phyloP scores from a whole-genome alignment of 495 filamentous ascomycete genomes.

The Podospora anserina region DNA sequence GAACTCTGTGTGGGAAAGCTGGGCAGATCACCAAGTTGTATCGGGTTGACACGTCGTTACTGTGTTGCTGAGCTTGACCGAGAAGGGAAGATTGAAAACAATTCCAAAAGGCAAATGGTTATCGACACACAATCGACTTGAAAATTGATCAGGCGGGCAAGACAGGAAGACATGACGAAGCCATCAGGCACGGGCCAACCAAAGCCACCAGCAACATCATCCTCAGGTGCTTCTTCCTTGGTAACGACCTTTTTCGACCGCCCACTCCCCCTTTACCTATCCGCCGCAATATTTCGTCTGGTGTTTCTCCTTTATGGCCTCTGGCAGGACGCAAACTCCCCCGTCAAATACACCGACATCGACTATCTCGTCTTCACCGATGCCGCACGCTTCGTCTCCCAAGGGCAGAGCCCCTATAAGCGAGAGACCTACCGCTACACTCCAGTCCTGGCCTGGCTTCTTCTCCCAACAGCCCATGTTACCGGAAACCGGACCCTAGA shows the following conservation, averaged over 20 bases:
- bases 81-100: not conserved
- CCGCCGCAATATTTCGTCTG: slow-evolving; percentile 64
- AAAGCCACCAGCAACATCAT: not conserved
- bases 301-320: slow-evolving; percentile 79
- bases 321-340: slow-evolving; percentile 84
- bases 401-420: slow-evolving; percentile 65
- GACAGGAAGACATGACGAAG: not conserved
- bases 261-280: slow-evolving; percentile 58
- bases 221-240: slow-evolving; percentile 13
- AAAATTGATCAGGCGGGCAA: not conserved
- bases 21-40: not conserved
- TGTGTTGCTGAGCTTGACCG: not conserved
- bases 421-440: slow-evolving; percentile 97
- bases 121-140: not conserved
- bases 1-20: not conserved
- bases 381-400: slow-evolving; percentile 73
- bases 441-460: slow-evolving; percentile 83
- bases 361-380: slow-evolving; percentile 99
- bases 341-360: slow-evolving; percentile 96
- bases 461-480: slow-evolving; percentile 73
- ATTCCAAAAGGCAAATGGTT: not conserved
- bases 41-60: not conserved
- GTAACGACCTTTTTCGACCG: slow-evolving; percentile 35
- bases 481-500: slow-evolving; percentile 31
- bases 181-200: not conserved